Evolutionary conservation across 495 filamentous ascomycete species (phyloP).

Genomic region (Daldinia childiae): DNA sequence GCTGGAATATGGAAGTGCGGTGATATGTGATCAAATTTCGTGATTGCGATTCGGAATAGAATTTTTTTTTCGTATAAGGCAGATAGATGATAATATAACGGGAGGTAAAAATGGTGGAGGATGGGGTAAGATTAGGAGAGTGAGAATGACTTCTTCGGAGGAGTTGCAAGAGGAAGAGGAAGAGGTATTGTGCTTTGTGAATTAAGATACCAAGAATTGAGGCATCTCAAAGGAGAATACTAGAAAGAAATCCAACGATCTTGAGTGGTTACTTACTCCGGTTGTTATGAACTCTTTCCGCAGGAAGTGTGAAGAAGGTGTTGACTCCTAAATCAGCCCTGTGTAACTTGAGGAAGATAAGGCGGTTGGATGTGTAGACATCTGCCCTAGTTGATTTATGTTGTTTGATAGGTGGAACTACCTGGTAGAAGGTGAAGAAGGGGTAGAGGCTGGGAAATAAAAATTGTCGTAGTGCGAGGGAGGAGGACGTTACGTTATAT

Average conservation of each 20-base stretch:
- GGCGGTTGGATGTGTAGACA: not conserved
- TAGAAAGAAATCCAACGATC: not conserved
- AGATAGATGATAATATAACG: not conserved
- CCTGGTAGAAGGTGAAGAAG: not conserved
- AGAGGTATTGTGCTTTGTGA: not conserved
- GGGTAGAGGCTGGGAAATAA: not conserved
- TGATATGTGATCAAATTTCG: not conserved
- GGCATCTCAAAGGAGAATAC: not conserved
- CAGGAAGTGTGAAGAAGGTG: slow-evolving; percentile 18
- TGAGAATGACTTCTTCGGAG: not conserved
- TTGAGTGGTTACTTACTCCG: slow-evolving; percentile 21
- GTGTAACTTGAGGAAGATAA: slow-evolving; percentile 6
- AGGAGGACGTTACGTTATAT: not conserved
- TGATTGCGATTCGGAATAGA: not conserved
- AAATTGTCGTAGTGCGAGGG: not conserved
- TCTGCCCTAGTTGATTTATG: not conserved
- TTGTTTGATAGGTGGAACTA: not conserved
- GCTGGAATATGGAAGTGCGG: not conserved
- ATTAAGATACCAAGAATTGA: not conserved
- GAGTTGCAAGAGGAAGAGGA: not conserved
- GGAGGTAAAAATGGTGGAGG: not conserved
- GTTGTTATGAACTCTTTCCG: slow-evolving; percentile 19
- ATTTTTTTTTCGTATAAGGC: not conserved
- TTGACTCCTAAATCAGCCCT: slow-evolving; percentile 6
- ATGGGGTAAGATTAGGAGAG: not conserved